These are phyloP conservation scores for Epichloe scottii DNA, from an alignment of 2,329 filamentous ascomycete species.

Conservation along the genomic window DNA sequence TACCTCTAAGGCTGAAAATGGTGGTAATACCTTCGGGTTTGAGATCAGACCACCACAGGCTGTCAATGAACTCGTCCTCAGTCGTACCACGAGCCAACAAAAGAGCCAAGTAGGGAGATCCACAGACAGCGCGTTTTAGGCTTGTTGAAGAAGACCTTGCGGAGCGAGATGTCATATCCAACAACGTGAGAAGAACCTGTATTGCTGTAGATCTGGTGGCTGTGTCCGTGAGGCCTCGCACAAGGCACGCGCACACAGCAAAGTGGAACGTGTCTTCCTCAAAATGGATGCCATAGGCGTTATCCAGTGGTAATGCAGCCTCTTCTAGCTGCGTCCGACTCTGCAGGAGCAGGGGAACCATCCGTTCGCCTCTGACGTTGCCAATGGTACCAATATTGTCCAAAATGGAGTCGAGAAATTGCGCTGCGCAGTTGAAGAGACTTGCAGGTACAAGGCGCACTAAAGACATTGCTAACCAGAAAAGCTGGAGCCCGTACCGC, in stretches of 20 bases:
- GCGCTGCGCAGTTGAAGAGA: slow-evolving; percentile 53
- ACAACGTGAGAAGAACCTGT: slow-evolving; percentile 48
- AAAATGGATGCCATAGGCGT: slow-evolving; percentile 54
- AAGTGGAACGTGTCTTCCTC: slow-evolving; percentile 53
- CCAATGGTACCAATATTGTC: slow-evolving; percentile 50
- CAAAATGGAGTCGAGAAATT: slow-evolving; percentile 52
- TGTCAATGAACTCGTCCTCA: slow-evolving; percentile 48
- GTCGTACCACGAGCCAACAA: slow-evolving; percentile 44
- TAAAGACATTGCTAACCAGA: slow-evolving; percentile 57
- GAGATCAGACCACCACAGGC: slow-evolving; percentile 47
- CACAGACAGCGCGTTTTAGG: slow-evolving; percentile 12
- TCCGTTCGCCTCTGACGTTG: slow-evolving; percentile 45
- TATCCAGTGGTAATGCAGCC: slow-evolving; percentile 47
- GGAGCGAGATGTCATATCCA: slow-evolving; percentile 26
- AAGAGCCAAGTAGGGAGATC: slow-evolving; percentile 47
- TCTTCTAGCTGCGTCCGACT: slow-evolving; percentile 49
- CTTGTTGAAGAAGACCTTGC: background rate
- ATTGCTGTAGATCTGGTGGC: slow-evolving; percentile 46
- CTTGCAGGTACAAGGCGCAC: slow-evolving; percentile 48
- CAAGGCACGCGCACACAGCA: slow-evolving; percentile 51
- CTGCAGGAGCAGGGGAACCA: slow-evolving; percentile 48
- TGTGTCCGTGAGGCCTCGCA: slow-evolving; percentile 51
- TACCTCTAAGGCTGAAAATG: slow-evolving; percentile 13
- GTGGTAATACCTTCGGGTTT: slow-evolving; percentile 25
- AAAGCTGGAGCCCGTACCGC: slow-evolving; percentile 55